These are phyloP conservation scores for Halophytophthora polymorphica DNA, from an alignment of 352 stramenopile genomes.

Conservation along the genomic window DNA sequence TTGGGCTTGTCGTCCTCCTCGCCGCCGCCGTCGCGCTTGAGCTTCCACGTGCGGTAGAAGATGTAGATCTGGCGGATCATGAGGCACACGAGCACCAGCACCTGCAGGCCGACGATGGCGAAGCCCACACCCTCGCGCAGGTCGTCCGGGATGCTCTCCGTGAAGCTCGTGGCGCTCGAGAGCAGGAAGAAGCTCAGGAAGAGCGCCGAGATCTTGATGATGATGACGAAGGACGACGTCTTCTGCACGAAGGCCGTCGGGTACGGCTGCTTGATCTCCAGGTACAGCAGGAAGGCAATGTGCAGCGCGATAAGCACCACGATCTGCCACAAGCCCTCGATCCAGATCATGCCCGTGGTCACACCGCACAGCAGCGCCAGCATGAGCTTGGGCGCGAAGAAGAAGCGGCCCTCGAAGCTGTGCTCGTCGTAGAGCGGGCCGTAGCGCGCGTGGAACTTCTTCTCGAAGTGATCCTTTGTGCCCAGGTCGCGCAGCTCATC, in stretches of 20 bases:
- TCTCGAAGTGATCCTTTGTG: slow-evolving; percentile 84
- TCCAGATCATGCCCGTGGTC: slow-evolving; percentile 79
- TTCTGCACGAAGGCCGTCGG: slow-evolving; percentile 80
- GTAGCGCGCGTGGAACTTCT: slow-evolving; percentile 76
- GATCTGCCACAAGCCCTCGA: slow-evolving; percentile 73
- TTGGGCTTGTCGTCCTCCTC: slow-evolving; percentile 57
- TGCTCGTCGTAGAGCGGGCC: slow-evolving; percentile 87
- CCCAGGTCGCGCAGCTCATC: slow-evolving; percentile 77
- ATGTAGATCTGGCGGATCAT: slow-evolving; percentile 86
- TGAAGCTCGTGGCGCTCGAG: slow-evolving; percentile 65
- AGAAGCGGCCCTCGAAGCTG: slow-evolving; percentile 83
- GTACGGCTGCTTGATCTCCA: slow-evolving; percentile 84
- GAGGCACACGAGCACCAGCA: slow-evolving; percentile 75
- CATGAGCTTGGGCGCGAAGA: slow-evolving; percentile 83
- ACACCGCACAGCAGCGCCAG: slow-evolving; percentile 72
- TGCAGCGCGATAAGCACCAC: slow-evolving; percentile 70
- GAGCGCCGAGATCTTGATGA: slow-evolving; percentile 87
- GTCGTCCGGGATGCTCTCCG: slow-evolving; percentile 63
- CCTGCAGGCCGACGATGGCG: slow-evolving; percentile 77
- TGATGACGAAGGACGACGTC: slow-evolving; percentile 85
- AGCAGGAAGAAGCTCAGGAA: slow-evolving; percentile 82
- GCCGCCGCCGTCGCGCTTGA: slow-evolving; percentile 41
- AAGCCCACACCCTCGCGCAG: slow-evolving; percentile 75
- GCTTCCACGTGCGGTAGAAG: slow-evolving; percentile 86
- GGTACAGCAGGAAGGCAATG: slow-evolving; percentile 76